Evolutionary conservation across 805 yeast genomes (phyloP).

Genomic region (Pichia ethanolica): DNA sequence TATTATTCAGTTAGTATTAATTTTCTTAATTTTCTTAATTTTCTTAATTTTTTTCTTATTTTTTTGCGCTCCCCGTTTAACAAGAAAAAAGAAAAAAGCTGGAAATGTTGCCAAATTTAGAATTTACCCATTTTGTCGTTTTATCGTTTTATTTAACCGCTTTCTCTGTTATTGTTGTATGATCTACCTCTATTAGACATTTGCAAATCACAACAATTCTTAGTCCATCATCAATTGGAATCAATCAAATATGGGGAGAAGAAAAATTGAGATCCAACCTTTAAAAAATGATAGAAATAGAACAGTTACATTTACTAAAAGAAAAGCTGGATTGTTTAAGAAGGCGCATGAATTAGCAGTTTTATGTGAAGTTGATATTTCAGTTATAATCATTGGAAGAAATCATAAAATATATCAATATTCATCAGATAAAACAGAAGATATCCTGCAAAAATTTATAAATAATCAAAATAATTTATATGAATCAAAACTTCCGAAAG

Average conservation of each 20-base stretch:
- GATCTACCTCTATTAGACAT: too few species aligned
- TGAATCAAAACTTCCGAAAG: slow-evolving; percentile 58
- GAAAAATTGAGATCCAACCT: slow-evolving; percentile 91
- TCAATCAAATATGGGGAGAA: slow-evolving; percentile 72
- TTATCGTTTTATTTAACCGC: too few species aligned
- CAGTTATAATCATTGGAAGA: slow-evolving; percentile 79
- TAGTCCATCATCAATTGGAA: too few species aligned
- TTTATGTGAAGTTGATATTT: slow-evolving; percentile 86
- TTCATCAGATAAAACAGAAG: slow-evolving; percentile 58
- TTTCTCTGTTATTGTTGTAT: too few species aligned
- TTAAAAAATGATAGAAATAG: slow-evolving; percentile 82
- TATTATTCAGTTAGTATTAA: too few species aligned
- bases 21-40: too few species aligned
- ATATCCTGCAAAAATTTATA: slow-evolving; percentile 37
- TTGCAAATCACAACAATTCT: too few species aligned
- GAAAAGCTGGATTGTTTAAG: slow-evolving; percentile 90
- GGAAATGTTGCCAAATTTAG: too few species aligned
- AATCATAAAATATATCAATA: slow-evolving; percentile 82
- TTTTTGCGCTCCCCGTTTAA: too few species aligned
- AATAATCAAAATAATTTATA: slow-evolving; percentile 27
- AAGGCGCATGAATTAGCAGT: slow-evolving; percentile 83
- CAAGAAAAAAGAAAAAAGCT: too few species aligned
- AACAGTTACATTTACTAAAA: slow-evolving; percentile 81
- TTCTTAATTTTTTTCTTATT: too few species aligned
- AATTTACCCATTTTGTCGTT: too few species aligned